These are phyloP conservation scores for Penicillium frequentans DNA, from an alignment of 2,329 filamentous ascomycete species.

Conservation along the genomic window DNA sequence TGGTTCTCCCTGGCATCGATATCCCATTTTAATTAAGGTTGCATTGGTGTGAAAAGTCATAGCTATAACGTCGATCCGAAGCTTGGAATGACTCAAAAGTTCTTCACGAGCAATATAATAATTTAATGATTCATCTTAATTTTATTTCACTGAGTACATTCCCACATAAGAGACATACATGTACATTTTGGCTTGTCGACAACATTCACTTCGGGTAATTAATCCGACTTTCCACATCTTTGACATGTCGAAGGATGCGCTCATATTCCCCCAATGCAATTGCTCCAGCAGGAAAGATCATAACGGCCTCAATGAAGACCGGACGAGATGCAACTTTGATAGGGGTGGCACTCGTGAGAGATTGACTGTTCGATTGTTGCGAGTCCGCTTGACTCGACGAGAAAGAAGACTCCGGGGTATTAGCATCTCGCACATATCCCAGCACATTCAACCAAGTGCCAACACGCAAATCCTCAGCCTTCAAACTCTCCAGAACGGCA, in stretches of 20 bases:
- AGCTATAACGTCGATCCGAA: not conserved
- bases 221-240: constrained; percentile 34
- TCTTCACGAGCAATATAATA: not conserved
- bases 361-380: not conserved
- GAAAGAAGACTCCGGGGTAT: constrained; percentile 11
- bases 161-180: not conserved
- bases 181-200: not conserved
- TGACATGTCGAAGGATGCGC: constrained; percentile 49
- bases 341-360: not conserved
- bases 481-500: constrained; percentile 67
- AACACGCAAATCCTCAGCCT: constrained; percentile 62
- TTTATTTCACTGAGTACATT: not conserved
- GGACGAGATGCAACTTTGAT: constrained; percentile 25
- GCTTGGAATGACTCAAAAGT: not conserved
- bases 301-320: constrained; percentile 67
- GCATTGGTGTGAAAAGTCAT: not conserved
- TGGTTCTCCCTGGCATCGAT: not conserved
- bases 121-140: not conserved
- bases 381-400: constrained; percentile 12
- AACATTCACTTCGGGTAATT: not conserved
- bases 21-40: not conserved
- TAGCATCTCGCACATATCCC: constrained; percentile 65
- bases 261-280: constrained; percentile 73
- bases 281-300: constrained; percentile 75
- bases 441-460: constrained; percentile 91